phyloP scores from a whole-genome alignment of 192 early-diverging fungal species.

The Obelidium mucronatum region DNA sequence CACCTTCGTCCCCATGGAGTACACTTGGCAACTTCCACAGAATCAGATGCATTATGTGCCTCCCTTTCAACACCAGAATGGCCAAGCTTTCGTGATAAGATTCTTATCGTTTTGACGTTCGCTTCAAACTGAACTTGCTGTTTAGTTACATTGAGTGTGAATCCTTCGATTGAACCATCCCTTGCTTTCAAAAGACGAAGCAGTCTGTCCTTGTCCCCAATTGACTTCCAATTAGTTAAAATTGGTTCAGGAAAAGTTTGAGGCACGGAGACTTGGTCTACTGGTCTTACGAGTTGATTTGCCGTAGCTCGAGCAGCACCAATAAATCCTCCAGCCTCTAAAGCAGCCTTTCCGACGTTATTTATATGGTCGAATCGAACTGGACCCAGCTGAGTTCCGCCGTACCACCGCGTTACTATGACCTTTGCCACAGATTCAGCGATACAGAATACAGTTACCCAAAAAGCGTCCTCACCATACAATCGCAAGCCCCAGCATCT shows the following conservation, averaged over 20 bases:
- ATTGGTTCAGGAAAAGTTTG: neutral
- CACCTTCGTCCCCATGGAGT: neutral
- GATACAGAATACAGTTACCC: no score
- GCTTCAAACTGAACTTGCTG: neutral
- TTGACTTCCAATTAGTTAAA: conserved; percentile 9
- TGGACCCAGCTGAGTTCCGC: conserved; percentile 30
- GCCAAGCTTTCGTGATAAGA: neutral
- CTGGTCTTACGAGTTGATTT: neutral
- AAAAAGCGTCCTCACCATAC: no score
- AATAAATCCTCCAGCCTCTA: conserved; percentile 27
- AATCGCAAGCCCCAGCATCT: conserved; percentile 30
- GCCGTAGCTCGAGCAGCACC: neutral
- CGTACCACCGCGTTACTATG: conserved; percentile 32
- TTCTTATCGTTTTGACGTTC: neutral
- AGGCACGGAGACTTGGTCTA: neutral
- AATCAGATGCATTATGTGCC: neutral
- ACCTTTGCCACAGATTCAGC: no score
- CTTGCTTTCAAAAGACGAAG: neutral
- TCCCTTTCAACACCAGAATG: neutral
- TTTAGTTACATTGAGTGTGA: neutral
- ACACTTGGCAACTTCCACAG: neutral
- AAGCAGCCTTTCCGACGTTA: conserved; percentile 16
- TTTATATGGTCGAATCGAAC: conserved; percentile 39
- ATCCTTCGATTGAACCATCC: neutral
- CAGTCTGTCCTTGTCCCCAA: neutral